Base-by-base conservation (phyloP, 1,139 yeast species). In the Casaregolazyma lundiana region DNA sequence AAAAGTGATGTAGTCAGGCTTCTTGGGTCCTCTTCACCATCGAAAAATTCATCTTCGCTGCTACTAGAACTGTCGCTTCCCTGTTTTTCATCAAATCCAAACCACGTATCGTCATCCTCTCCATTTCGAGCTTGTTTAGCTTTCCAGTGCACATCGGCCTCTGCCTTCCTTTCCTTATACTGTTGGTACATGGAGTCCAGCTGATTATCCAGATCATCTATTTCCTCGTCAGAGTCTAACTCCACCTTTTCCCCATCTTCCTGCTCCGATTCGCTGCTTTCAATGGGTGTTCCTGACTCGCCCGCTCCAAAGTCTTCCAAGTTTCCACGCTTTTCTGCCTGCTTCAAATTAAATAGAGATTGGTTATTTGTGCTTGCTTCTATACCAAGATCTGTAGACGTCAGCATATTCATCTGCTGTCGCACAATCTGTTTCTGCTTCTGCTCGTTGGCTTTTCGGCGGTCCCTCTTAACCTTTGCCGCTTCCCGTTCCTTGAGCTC, bases 401-500 rank as follows among this genome's bases (percentile, higher is more conserved):
- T 86, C 51, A 86, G 73, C 97, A 92, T 90, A 64, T 87, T 88
- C 94, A 92, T 84, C 68, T 92, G 97, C 84, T 89, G 83, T 68
- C 97, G 79, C 46, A 78, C 76, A 47, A 92, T 80, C 63, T 90
- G 97, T 65, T 86, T 87, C 64, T 88, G 96, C 62, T 88, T 89
- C 54, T 68, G 59, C 67, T 90, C 97, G 63, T 92, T 90, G 44
- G 79, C 77, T 56, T 76, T 80, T 66, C 96, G 81, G 68, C 83
- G 87, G 54, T 83, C 90, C 61, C 97, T 80, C 66, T 84, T 90
- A 44, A 69, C 68, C 56, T 79, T 79, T 55, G 82, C 76, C 55
- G 78, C 76, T 56, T 85, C 89, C 56, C 77, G 85, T 30, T 81
- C 89, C 50, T 81, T 77, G 57, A 90, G 68, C n/a, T 76, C 79